Conservation (phyloP, 352 stramenopile genomes). For the Saprolegnia parasitica region DNA sequence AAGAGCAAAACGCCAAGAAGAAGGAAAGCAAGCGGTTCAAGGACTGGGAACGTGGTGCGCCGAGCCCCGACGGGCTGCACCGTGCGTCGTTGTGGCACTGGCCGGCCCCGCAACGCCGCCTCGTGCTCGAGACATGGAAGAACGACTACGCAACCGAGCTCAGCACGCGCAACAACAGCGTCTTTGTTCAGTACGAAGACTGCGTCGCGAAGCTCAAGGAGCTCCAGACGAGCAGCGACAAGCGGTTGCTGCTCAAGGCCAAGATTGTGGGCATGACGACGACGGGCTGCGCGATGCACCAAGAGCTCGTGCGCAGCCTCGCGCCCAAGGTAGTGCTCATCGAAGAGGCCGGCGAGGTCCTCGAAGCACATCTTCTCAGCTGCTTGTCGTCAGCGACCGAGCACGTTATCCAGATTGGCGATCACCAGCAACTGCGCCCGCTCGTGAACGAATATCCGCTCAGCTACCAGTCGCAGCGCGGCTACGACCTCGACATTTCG, state of each 20-base stretch:
- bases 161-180: background rate
- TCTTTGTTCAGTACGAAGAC: constrained; percentile 8
- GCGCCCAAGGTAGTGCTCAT: constrained; percentile 70
- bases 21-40: background rate
- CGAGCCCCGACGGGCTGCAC: background rate
- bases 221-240: constrained; percentile 35
- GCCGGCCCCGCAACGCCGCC: background rate
- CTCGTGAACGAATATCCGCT: constrained; percentile 70
- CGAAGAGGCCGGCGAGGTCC: constrained; percentile 84
- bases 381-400: constrained; percentile 58
- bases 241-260: constrained; percentile 33
- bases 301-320: constrained; percentile 53
- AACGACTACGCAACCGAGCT: background rate
- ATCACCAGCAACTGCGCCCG: constrained; percentile 81
- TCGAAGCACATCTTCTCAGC: constrained; percentile 63
- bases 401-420: constrained; percentile 84
- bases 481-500: constrained; percentile 75
- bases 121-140: background rate
- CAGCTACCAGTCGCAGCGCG: constrained; percentile 45
- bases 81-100: background rate
- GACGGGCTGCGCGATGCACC: constrained; percentile 67
- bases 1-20: background rate
- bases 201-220: constrained; percentile 32
- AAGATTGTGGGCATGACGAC: constrained; percentile 83
- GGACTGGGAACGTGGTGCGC: background rate